Evolutionary conservation across 768 basidiomycete genomes (phyloP).

Genomic region (Podaxis rugospora): DNA sequence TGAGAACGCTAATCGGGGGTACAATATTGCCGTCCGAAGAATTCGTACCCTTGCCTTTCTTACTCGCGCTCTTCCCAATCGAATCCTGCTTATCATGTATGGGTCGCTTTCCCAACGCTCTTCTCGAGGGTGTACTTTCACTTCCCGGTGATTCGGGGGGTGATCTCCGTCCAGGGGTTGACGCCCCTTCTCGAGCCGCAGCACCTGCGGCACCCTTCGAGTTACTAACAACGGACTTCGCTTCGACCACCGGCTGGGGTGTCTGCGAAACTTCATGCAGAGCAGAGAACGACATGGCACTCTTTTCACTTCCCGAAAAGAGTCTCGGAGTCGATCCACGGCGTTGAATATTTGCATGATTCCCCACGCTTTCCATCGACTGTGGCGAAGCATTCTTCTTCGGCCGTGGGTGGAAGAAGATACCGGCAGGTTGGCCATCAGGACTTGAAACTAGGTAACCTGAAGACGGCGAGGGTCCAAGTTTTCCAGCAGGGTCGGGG

Average conservation of each 20-base stretch:
- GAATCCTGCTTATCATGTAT: slow-evolving; percentile 21
- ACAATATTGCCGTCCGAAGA: slow-evolving; percentile 68
- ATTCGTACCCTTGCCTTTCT: slow-evolving; percentile 41
- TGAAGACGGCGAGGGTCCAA: slow-evolving; percentile 75
- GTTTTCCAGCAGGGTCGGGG: slow-evolving; percentile 57
- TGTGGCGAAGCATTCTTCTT: slow-evolving; percentile 32
- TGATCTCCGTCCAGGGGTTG: slow-evolving; percentile 2
- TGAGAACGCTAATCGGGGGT: slow-evolving; percentile 95
- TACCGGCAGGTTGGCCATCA: slow-evolving; percentile 91
- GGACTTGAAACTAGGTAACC: slow-evolving; percentile 90
- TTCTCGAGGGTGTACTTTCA: slow-evolving; percentile 9
- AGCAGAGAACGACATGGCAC: slow-evolving; percentile 25
- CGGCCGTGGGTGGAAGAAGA: slow-evolving; percentile 83
- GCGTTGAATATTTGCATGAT: slow-evolving; percentile 25
- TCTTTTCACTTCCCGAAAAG: slow-evolving; percentile 18
- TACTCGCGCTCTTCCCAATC: slow-evolving; percentile 25
- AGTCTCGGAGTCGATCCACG: slow-evolving; percentile 24
- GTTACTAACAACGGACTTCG: slow-evolving; percentile 4
- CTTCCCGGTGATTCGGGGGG: slow-evolving; percentile 12
- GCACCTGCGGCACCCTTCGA: slow-evolving; percentile 1
- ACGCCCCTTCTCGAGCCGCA: background rate
- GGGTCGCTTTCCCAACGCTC: slow-evolving; percentile 19
- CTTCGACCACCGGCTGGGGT: background rate
- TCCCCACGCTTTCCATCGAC: slow-evolving; percentile 45
- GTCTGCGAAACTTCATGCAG: slow-evolving; percentile 24